These are phyloP conservation scores for Vitis riparia DNA, from an alignment of 164 flowering plant genomes.

Conservation along the genomic window DNA sequence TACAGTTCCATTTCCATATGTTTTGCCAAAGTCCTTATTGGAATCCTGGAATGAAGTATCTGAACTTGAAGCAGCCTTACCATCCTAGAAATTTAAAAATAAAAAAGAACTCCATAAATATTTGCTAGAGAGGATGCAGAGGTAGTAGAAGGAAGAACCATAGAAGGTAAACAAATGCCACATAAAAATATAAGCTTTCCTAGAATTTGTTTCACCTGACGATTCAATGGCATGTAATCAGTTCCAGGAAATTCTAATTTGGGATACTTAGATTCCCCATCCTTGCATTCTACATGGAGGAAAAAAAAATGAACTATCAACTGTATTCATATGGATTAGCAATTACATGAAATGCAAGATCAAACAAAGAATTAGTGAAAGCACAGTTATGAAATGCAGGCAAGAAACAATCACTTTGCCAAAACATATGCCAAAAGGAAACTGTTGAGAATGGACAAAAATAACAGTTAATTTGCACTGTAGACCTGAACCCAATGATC, in stretches of 20 bases:
- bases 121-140: background rate
- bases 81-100: conserved; percentile 33
- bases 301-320: conserved; percentile 1
- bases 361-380: background rate
- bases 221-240: conserved; percentile 48
- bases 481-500: too few relatives aligned
- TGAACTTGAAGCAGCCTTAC: conserved; percentile 20
- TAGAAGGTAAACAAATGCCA: background rate
- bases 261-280: conserved; percentile 69
- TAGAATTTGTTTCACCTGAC: conserved; percentile 41
- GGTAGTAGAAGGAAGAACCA: background rate
- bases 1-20: conserved; percentile 34
- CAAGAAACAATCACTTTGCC: too few relatives aligned
- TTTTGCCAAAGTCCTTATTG: conserved; percentile 18
- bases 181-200: background rate
- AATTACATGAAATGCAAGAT: background rate
- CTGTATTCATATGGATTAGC: background rate
- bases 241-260: conserved; percentile 65
- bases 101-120: background rate
- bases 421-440: too few relatives aligned
- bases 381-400: background rate
- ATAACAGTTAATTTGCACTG: too few relatives aligned
- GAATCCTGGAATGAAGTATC: conserved; percentile 20
- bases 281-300: conserved; percentile 48
- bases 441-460: too few relatives aligned